Base-by-base conservation (phyloP, 768 basidiomycete genomes). In the Kwoniella sp. region DNA sequence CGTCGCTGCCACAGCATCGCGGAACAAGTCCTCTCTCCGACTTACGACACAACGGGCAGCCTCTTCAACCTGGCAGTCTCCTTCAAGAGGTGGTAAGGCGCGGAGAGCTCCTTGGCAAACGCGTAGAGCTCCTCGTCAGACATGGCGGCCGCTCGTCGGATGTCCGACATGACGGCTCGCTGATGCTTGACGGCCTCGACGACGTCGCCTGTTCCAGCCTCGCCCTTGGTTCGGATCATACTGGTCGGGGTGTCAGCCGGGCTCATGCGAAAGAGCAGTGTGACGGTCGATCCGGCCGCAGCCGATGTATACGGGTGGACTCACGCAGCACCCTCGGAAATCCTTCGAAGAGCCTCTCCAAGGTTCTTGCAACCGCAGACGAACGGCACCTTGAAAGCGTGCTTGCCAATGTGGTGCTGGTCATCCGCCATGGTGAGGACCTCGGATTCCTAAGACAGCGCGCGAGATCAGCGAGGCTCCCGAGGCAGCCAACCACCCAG, bases 371-470 rank as follows among this genome's bases (percentile, higher is more conserved):
- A 88, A 51, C 95, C 95, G 63, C 92, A 98, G 2, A 99, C 95
- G 66, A 96, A 93, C 10, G 91, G 91, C 12, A 76, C 76, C 57
- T 95, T 95, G 82, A 86, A 96, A 34, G 80, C 79, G 77, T 95
- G 89, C 76, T 99, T 99, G 78, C 89, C 90, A 77, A 98, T 89
- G 79, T 93, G 91, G 73, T 90, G 83, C 73, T 90, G 85, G 34
- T 95, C 89, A 73, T 99, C 93, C 11, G 95, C 93, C 19, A 89
- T 89, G 0, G 95, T 95, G 38, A 99, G 79, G 42, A 98, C 93
- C 75, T 77, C 76, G 46, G 73, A 74, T 69, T 76, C 76, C 64
- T 57, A 37, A 23, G 46, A 6, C n/a, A 48, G 15, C 8, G 23
- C n/a, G 19, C 25, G 12, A 46, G 4, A 31, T 32, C 9, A 17